Percentiles rank a stretch among this genome's conserved stretches.
phyloP scores from a whole-genome alignment of 2,329 filamentous ascomycete species.

The Venturia aucupariae region DNA sequence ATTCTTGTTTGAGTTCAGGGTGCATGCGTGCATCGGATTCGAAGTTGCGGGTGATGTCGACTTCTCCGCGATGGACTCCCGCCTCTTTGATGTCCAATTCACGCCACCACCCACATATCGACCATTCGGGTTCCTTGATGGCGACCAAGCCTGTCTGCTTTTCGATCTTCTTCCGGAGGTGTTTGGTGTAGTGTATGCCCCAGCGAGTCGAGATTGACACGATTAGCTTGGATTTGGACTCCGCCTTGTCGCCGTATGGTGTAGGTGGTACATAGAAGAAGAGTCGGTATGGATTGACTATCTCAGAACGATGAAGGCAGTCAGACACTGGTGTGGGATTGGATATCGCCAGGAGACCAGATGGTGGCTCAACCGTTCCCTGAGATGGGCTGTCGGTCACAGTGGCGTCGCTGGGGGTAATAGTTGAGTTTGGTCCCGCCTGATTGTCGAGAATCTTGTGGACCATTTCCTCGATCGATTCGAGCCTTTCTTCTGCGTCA shows the following conservation, averaged over 20 bases:
- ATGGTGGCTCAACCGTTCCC: neutral
- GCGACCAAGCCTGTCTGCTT: neutral
- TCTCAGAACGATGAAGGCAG: neutral
- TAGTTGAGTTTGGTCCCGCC: neutral
- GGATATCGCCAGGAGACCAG: neutral
- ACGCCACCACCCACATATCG: neutral
- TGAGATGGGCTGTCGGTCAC: neutral
- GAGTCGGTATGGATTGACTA: neutral
- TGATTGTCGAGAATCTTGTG: neutral
- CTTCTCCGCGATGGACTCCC: neutral
- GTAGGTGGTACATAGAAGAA: neutral
- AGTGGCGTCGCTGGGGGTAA: neutral
- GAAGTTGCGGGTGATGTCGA: neutral
- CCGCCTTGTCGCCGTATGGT: neutral
- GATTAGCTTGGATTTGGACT: neutral
- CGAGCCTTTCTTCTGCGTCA: neutral
- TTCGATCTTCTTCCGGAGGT: neutral
- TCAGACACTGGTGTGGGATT: neutral
- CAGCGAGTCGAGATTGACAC: neutral
- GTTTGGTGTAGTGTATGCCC: neutral
- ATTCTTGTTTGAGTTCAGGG: neutral
- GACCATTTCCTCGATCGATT: neutral
- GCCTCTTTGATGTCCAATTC: neutral
- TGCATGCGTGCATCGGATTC: neutral
- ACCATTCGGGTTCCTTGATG: neutral